These are phyloP conservation scores for Pezicula carpinea DNA, from an alignment of 2,329 filamentous ascomycete species.

Conservation along the genomic window DNA sequence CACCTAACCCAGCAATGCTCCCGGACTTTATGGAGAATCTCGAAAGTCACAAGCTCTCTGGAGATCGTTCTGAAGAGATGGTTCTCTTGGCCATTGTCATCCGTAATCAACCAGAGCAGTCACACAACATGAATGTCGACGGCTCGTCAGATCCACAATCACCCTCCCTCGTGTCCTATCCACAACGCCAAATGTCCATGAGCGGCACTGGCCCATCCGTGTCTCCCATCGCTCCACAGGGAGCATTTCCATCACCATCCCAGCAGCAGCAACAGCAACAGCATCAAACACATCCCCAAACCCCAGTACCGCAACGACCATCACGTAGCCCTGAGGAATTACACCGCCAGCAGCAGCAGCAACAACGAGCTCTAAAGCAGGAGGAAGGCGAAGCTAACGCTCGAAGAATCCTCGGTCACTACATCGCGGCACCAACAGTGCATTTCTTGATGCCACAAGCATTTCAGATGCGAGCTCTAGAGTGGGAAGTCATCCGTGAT, in stretches of 20 bases:
- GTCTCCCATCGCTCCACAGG: constrained; percentile 46
- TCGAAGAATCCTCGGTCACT: constrained; percentile 55
- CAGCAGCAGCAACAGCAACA: too few species aligned
- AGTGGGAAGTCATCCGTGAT: constrained; percentile 68
- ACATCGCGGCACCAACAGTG: constrained; percentile 60
- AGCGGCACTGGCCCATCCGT: constrained; percentile 44
- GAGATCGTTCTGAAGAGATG: constrained; percentile 66
- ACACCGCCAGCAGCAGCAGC: constrained; percentile 33
- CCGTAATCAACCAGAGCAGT: constrained; percentile 46
- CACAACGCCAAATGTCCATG: constrained; percentile 42
- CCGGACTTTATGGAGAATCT: constrained; percentile 87
- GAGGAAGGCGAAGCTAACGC: constrained; percentile 53
- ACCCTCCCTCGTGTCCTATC: constrained; percentile 32
- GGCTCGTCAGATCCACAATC: constrained; percentile 18
- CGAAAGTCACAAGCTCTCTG: constrained; percentile 76
- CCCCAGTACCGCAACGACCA: constrained; percentile 15
- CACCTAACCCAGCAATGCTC: constrained; percentile 63
- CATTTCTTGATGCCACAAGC: constrained; percentile 66
- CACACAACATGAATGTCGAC: constrained; percentile 16
- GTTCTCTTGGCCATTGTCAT: constrained; percentile 84
- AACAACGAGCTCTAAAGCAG: constrained; percentile 37
- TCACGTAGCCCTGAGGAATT: constrained; percentile 9
- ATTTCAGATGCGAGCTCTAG: constrained; percentile 61
- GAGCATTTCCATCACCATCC: constrained; percentile 15
- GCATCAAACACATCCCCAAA: not conserved